Conservation (phyloP, 2,329 filamentous ascomycete genomes). For the Neoscytalidium dimidiatum region DNA sequence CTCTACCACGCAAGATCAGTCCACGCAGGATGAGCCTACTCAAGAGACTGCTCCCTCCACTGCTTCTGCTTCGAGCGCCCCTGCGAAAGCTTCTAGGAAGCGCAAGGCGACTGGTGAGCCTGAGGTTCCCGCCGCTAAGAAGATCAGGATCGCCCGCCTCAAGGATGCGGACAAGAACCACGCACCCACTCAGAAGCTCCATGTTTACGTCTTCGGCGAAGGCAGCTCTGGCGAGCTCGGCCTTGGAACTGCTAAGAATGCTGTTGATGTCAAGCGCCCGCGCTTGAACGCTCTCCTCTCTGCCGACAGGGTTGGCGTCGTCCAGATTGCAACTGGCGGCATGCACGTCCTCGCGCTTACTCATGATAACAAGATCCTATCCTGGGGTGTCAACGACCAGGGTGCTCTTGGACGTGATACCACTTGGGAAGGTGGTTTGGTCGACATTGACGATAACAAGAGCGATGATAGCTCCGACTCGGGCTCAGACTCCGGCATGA, state of each 20-base stretch:
- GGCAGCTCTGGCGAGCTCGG: conserved; percentile 81
- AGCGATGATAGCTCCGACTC: conserved; percentile 53
- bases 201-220: conserved; percentile 80
- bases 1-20: conserved; percentile 31
- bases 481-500: conserved; percentile 63
- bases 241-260: conserved; percentile 66
- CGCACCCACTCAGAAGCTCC: conserved; percentile 63
- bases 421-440: conserved; percentile 64
- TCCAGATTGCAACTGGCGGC: conserved; percentile 75
- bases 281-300: conserved; percentile 65
- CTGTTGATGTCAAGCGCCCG: conserved; percentile 73
- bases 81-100: conserved; percentile 24
- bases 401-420: conserved; percentile 78
- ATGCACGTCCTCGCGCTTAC: conserved; percentile 82
- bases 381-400: conserved; percentile 87
- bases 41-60: conserved; percentile 22
- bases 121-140: conserved; percentile 25
- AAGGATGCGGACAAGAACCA: conserved; percentile 58
- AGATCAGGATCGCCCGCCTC: conserved; percentile 26
- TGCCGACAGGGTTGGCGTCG: conserved; percentile 62
- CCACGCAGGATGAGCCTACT: conserved; percentile 14
- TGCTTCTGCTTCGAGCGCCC: background rate
- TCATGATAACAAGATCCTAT: conserved; percentile 77
- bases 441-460: conserved; percentile 55
- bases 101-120: conserved; percentile 26